A percentile compares a stretch with the other conserved stretches of the same genome.
Conservation (phyloP, 352 stramenopile species). For the Thalassiosira sp. region DNA sequence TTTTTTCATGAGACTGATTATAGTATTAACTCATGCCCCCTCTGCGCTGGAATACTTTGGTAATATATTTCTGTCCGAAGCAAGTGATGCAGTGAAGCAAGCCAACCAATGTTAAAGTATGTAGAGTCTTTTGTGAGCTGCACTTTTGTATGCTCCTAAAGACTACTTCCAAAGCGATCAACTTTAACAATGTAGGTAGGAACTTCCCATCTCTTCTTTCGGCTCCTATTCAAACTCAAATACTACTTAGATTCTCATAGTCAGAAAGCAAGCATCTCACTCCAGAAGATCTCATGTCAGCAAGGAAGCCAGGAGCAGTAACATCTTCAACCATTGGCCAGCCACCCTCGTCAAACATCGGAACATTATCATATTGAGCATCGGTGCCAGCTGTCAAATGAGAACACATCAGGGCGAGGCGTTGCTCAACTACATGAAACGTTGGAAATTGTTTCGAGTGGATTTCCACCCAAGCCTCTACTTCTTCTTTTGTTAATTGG, state of each 20-base stretch:
- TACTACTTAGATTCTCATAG: conserved; percentile 20
- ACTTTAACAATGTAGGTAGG: no score
- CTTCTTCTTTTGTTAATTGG: conserved; percentile 51
- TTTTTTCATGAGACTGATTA: no score
- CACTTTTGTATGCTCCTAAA: no score
- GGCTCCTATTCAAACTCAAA: no score
- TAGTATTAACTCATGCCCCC: no score
- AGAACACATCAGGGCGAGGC: conserved; percentile 76
- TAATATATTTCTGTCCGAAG: no score
- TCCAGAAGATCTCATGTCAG: conserved; percentile 33
- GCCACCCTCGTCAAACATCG: conserved; percentile 82
- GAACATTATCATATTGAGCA: conserved; percentile 73
- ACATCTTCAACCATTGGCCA: conserved; percentile 64
- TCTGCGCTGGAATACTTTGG: no score
- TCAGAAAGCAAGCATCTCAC: conserved; percentile 47
- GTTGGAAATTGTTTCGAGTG: conserved; percentile 74
- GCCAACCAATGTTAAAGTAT: no score
- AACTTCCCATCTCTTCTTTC: not conserved
- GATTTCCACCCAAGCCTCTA: conserved; percentile 63
- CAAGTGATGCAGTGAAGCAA: no score
- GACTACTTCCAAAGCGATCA: no score
- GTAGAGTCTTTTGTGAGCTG: no score
- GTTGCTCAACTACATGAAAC: conserved; percentile 67
- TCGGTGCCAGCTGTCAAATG: conserved; percentile 53
- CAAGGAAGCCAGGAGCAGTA: conserved; percentile 41